A percentile compares a stretch with the other conserved stretches of the same genome.
phyloP scores from a whole-genome alignment of 2,329 filamentous ascomycete genomes.

The Cladophialophora psammophila region DNA sequence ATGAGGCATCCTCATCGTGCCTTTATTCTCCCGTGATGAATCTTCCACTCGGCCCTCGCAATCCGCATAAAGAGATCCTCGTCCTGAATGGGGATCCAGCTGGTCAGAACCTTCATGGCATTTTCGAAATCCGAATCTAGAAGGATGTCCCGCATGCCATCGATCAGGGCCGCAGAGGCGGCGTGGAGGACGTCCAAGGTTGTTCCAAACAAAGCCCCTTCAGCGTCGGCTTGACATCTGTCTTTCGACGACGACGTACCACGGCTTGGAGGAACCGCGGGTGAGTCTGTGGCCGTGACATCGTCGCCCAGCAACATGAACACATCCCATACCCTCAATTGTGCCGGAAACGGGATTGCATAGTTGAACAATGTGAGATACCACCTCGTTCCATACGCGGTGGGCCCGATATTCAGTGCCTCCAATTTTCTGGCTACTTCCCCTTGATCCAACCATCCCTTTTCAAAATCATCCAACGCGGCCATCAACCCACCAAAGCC shows the following conservation, averaged over 20 bases:
- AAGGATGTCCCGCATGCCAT: constrained; percentile 86
- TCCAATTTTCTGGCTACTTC: constrained; percentile 80
- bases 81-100: constrained; percentile 91
- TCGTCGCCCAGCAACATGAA: constrained; percentile 91
- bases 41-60: constrained; percentile 84
- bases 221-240: constrained; percentile 24
- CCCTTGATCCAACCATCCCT: constrained; percentile 77
- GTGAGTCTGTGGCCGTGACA: background rate
- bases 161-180: constrained; percentile 85
- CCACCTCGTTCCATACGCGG: constrained; percentile 95
- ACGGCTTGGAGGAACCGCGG: constrained; percentile 39
- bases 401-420: constrained; percentile 81
- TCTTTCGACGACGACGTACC: constrained; percentile 35
- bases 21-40: constrained; percentile 48
- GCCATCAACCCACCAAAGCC: constrained; percentile 89
- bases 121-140: constrained; percentile 96
- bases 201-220: constrained; percentile 55
- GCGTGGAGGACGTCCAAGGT: constrained; percentile 90
- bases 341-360: constrained; percentile 90
- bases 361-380: constrained; percentile 98
- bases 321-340: constrained; percentile 96
- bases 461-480: constrained; percentile 84
- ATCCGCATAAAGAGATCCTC: constrained; percentile 93
- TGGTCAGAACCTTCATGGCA: constrained; percentile 95
- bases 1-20: background rate